phyloP scores from a whole-genome alignment of 768 basidiomycete species.

The Fomitopsis serialis region DNA sequence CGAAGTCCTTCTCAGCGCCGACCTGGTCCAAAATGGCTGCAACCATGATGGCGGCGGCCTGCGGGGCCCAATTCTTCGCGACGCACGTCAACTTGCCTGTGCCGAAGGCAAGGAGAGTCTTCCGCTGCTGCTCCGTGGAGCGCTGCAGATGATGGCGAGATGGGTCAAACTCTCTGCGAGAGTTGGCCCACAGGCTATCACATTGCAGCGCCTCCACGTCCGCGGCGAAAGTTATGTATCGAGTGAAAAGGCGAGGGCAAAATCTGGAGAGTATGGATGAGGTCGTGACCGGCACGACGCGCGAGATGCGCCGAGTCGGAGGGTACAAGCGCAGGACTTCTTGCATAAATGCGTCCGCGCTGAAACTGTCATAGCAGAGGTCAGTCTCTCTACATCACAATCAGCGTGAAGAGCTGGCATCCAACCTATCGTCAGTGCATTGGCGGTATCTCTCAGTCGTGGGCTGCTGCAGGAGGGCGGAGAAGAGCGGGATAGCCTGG shows the following conservation, averaged over 20 bases:
- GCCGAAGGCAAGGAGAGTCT: slow-evolving; percentile 42
- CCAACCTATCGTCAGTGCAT: not conserved
- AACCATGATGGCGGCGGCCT: slow-evolving; percentile 44
- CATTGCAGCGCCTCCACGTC: slow-evolving; percentile 15
- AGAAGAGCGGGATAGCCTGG: slow-evolving; percentile 25
- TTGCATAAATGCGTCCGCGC: slow-evolving; percentile 31
- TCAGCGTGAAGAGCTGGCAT: too few relatives aligned
- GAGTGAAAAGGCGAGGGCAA: slow-evolving; percentile 2
- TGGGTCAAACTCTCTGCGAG: slow-evolving; percentile 39
- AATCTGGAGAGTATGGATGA: not conserved
- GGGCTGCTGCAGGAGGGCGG: slow-evolving; percentile 30
- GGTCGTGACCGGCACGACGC: slow-evolving; percentile 11
- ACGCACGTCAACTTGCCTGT: slow-evolving; percentile 41
- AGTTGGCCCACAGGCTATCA: slow-evolving; percentile 33
- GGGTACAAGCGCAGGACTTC: slow-evolving; percentile 48
- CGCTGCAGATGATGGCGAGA: slow-evolving; percentile 30
- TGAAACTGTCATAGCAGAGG: slow-evolving; percentile 8
- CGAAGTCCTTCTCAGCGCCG: slow-evolving; percentile 20
- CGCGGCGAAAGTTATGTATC: slow-evolving; percentile 16
- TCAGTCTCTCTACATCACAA: too few relatives aligned
- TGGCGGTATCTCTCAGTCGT: slow-evolving; percentile 24
- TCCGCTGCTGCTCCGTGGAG: slow-evolving; percentile 10
- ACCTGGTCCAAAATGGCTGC: slow-evolving; percentile 34
- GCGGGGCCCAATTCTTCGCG: slow-evolving; percentile 44
- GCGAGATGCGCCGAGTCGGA: slow-evolving; percentile 43